Conservation (phyloP, 306 rosid genomes). For the Biancaea sappan region DNA sequence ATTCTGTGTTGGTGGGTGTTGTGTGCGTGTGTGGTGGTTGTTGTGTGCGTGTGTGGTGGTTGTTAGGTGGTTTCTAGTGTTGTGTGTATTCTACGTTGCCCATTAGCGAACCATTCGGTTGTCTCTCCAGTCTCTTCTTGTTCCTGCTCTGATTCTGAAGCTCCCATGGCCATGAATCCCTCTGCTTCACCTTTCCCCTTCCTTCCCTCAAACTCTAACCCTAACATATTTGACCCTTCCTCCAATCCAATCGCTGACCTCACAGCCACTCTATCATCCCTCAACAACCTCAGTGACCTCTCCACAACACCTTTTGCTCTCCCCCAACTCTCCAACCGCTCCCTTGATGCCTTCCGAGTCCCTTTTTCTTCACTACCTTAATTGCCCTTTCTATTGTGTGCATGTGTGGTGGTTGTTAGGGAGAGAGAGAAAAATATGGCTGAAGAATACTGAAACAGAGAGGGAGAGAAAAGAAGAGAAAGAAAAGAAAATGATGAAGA, state of each 20-base stretch:
- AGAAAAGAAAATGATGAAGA: too few species aligned
- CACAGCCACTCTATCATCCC: conserved; percentile 52
- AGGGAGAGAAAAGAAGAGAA: too few species aligned
- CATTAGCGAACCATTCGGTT: too few species aligned
- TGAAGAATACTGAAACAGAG: too few species aligned
- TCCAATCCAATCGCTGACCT: conserved; percentile 25
- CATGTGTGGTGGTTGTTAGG: too few species aligned
- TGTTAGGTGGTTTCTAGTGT: too few species aligned
- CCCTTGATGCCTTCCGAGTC: conserved; percentile 31
- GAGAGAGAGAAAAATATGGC: too few species aligned
- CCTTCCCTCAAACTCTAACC: conserved; percentile 41
- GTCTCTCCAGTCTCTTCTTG: not conserved
- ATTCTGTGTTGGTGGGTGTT: too few species aligned
- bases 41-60: too few species aligned
- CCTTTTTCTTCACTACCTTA: conserved; percentile 36
- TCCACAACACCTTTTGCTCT: conserved; percentile 43
- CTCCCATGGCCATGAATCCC: conserved; percentile 38
- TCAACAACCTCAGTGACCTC: conserved; percentile 44
- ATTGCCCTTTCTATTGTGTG: conserved; percentile 64
- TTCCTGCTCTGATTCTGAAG: not conserved
- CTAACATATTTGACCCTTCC: not conserved
- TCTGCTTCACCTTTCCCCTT: conserved; percentile 22
- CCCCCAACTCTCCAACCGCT: conserved; percentile 43
- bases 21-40: too few species aligned
- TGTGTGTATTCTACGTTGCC: too few species aligned